Evolutionary conservation across 73 alveolate species (phyloP), one percentile per base, ranked within the genome.

Genomic region (Paramecium biaurelia): DNA sequence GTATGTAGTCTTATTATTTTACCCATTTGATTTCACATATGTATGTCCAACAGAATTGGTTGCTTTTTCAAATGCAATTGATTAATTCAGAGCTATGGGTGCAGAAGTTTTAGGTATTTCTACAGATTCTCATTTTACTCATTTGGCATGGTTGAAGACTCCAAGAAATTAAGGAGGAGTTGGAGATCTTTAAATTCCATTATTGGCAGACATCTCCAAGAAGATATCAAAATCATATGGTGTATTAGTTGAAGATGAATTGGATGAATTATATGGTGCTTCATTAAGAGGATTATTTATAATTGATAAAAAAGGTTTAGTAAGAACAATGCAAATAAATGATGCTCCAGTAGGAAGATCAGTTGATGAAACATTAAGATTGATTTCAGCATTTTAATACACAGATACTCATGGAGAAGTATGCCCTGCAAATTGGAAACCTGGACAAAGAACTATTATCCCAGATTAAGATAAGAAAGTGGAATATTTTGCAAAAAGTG

Each of bases 281-380:
- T 93, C 98, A 79, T 96, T 96, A 37, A 96, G 99, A 96, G 99
- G 99, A 37, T 97, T 99, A 34, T 98, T 96, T 95, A 98, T 98
- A 41, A 97, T 98, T 94, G 99, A 98, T 59, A 92, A 95, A 34
- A 95, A 97, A 74, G 99, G 99, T 23, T 92, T 96, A 9, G 86
- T 98, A 63, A 96, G 99, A 96, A 99, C 98, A 93, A 92, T 93
- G 59, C 59, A 96, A 76, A 92, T 97, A 90, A 98, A 98, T 92
- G 99, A 98, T 94, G 95, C 98, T 68, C 99, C 99, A 37, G 99
- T 98, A 21, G 99, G 99, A 41, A 97, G 99, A 97, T 97, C 97
- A 76, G 98, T 96, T 45, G 99, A 96, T 92, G 99, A 98, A 93
- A 96, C 97, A 24, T 93, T 95, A 86, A 97, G 99, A 96, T 93